Evolutionary conservation across 129 eudicot genomes (phyloP).

Genomic region (Kitagawia praeruptora): DNA sequence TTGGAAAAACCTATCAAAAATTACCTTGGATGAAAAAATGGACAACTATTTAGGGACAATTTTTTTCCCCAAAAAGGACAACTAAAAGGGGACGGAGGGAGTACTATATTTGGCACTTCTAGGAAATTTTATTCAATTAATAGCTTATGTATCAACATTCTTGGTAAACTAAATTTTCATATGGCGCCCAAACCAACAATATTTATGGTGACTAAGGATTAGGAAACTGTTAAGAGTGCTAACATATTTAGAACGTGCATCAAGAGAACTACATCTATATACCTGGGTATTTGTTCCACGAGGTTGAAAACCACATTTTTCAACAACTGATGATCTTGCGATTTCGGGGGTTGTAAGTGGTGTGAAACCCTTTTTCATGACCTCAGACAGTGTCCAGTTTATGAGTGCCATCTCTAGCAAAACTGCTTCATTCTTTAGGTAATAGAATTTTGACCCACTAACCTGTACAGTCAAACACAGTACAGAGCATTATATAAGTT

Average conservation of each 20-base stretch:
- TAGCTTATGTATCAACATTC: not conserved
- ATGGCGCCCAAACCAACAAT: not conserved
- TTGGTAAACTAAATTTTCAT: not conserved
- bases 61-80: too few species aligned
- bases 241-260: not conserved
- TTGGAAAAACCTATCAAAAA: too few species aligned
- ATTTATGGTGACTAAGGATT: not conserved
- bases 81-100: too few species aligned
- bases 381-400: constrained; percentile 88
- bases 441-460: constrained; percentile 90
- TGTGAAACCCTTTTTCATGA: constrained; percentile 77
- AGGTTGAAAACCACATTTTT: constrained; percentile 97
- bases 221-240: not conserved
- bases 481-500: not conserved
- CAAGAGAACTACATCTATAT: not conserved
- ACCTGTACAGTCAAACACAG: constrained; percentile 38
- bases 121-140: not conserved
- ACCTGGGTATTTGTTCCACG: constrained; percentile 95
- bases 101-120: not conserved
- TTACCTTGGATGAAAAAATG: too few species aligned
- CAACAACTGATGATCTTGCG: constrained; percentile 76
- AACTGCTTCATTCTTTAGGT: constrained; percentile 95
- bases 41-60: too few species aligned
- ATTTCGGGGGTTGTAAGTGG: constrained; percentile 93
- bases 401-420: constrained; percentile 77